Evolutionary conservation across 1,139 yeast species (phyloP).

Genomic region (Wickerhamiella pararugosa): DNA sequence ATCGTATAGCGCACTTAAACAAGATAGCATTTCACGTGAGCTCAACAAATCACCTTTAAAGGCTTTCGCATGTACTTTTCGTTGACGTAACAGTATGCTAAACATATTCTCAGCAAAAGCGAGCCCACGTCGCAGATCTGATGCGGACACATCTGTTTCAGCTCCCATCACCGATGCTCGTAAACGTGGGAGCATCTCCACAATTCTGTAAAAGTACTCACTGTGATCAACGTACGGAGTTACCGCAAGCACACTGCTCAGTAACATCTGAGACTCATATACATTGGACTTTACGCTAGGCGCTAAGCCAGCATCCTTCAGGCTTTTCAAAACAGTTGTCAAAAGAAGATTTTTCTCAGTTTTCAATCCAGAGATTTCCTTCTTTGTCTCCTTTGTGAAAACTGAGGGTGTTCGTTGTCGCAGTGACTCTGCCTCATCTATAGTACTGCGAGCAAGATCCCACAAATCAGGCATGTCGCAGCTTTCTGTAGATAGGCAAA

Average conservation of each 20-base stretch:
- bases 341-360: slow-evolving; percentile 65
- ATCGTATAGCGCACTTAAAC: no score
- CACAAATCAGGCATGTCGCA: slow-evolving; percentile 28
- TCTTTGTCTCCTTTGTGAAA: slow-evolving; percentile 61
- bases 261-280: slow-evolving; percentile 43
- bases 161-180: slow-evolving; percentile 43
- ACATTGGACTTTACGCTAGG: slow-evolving; percentile 51
- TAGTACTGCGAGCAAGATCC: slow-evolving; percentile 40
- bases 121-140: slow-evolving; percentile 62
- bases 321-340: slow-evolving; percentile 60
- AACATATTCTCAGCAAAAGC: slow-evolving; percentile 68
- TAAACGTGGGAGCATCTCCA: slow-evolving; percentile 70
- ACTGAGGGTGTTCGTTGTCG: slow-evolving; percentile 63
- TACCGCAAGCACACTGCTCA: slow-evolving; percentile 42
- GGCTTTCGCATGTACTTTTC: neutral
- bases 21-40: no score
- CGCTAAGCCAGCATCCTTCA: slow-evolving; percentile 62
- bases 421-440: slow-evolving; percentile 46
- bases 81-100: slow-evolving; percentile 30
- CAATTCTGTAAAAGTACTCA: slow-evolving; percentile 43
- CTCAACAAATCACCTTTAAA: no score
- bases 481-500: slow-evolving; percentile 9
- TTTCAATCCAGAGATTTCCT: slow-evolving; percentile 54
- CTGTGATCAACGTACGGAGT: slow-evolving; percentile 34
- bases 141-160: slow-evolving; percentile 58